These are phyloP conservation scores for Magnaporthiopsis poae DNA, from an alignment of 2,329 filamentous ascomycete genomes.

Conservation along the genomic window DNA sequence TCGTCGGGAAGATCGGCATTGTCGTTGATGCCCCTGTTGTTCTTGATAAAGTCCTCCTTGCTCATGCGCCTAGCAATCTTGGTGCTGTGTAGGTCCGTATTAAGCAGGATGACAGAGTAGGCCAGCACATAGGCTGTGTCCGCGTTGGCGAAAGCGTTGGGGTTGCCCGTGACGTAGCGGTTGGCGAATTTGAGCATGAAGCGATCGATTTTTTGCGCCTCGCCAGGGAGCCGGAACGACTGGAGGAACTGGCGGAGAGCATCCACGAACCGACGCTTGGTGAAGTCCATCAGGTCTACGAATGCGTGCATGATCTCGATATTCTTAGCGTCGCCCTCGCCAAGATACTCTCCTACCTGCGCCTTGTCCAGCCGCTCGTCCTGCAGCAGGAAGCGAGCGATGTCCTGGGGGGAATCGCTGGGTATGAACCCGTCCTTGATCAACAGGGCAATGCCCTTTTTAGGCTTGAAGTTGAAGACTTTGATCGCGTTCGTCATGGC, in stretches of 20 bases:
- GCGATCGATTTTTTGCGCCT: constrained; percentile 97
- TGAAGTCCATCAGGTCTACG: constrained; percentile 89
- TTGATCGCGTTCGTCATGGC: constrained; percentile 79
- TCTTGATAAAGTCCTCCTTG: constrained; percentile 96
- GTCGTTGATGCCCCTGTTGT: constrained; percentile 97
- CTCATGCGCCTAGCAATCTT: constrained; percentile 84
- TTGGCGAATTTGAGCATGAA: constrained; percentile 99
- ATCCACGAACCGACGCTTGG: constrained; percentile 83
- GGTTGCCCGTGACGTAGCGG: constrained; percentile 86
- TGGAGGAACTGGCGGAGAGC: constrained; percentile 85
- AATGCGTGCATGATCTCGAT: constrained; percentile 98
- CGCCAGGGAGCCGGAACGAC: constrained; percentile 85
- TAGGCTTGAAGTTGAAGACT: constrained; percentile 96
- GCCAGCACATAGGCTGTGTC: constrained; percentile 94
- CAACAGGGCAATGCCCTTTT: constrained; percentile 77
- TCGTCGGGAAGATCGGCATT: constrained; percentile 86
- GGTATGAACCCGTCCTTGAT: constrained; percentile 78
- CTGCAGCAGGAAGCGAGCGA: constrained; percentile 70
- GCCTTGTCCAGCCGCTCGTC: constrained; percentile 85
- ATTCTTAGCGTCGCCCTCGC: constrained; percentile 85
- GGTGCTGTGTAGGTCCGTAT: constrained; percentile 86
- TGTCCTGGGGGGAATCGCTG: constrained; percentile 67
- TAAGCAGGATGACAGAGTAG: constrained; percentile 93
- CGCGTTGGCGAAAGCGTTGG: constrained; percentile 93
- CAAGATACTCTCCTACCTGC: constrained; percentile 85